A percentile compares a stretch with the other conserved stretches of the same genome.
Evolutionary conservation across 352 stramenopile species (phyloP).

Genomic region (Discostella stelligera): DNA sequence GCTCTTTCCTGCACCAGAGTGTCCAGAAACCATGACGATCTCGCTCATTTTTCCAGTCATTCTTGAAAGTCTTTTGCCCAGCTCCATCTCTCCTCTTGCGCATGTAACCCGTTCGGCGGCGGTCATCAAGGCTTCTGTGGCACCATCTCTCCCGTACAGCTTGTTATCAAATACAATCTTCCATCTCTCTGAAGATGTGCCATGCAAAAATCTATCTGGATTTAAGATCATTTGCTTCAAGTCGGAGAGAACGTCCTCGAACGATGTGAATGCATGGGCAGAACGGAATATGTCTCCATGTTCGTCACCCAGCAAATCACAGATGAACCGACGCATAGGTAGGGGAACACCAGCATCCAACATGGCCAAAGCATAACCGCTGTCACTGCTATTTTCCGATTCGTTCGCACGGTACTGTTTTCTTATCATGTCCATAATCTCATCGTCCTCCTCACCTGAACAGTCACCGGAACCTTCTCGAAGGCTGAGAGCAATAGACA

Average conservation of each 20-base stretch:
- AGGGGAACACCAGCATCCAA: constrained; percentile 16
- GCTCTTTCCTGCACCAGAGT: constrained; percentile 24
- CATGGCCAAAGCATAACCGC: constrained; percentile 12
- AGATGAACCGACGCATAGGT: constrained; percentile 20
- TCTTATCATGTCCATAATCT: background rate
- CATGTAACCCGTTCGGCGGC: constrained; percentile 1
- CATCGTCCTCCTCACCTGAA: background rate
- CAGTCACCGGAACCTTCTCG: background rate
- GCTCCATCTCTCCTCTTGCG: constrained; percentile 6
- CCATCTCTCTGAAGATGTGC: constrained; percentile 16
- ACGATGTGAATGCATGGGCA: constrained; percentile 26
- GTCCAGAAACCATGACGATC: background rate
- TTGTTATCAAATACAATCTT: constrained; percentile 27
- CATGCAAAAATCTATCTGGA: constrained; percentile 36
- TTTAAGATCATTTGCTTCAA: constrained; percentile 37
- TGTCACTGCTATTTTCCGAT: constrained; percentile 1
- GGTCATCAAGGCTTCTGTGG: constrained; percentile 19
- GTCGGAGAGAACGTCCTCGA: constrained; percentile 26
- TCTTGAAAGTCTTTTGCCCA: constrained; percentile 1
- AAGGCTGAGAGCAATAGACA: background rate
- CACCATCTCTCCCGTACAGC: constrained; percentile 32
- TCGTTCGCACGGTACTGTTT: background rate
- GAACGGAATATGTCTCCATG: constrained; percentile 8
- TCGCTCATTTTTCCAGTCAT: constrained; percentile 8
- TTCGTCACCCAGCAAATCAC: constrained; percentile 23